Base-by-base conservation (phyloP, 1,139 yeast species). In the Yamadazyma jaroonii region DNA sequence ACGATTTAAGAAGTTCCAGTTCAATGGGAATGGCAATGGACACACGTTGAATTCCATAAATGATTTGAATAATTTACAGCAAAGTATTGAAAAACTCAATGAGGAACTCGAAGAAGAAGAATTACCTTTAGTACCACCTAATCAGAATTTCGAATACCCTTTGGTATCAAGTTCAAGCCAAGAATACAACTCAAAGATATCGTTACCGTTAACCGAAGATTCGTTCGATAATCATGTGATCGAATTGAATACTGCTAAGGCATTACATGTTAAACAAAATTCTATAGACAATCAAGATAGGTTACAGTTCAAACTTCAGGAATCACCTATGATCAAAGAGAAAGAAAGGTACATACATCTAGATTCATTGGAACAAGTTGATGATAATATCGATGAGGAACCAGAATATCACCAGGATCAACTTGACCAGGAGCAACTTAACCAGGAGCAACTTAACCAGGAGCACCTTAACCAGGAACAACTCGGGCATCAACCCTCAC, bases 241-340 rank as follows among this genome's bases (percentile, higher is more conserved):
- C 5, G 56, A 53, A 27, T 33, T 47, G 12, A 47, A 43, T 30
- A 52, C 54, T 6, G 56, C 56, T 9, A 33, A 44, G 34, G 36
- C 49, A 3, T 34, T 48, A 15, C 45, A 48, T 24, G 38, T 49
- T 17, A 41, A 44, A 15, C 49, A 48, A 20, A 32, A 38, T 25
- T 42, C 47, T 6, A 28, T 36, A 6, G 41, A 41, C 10, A 37
- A 43, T 25, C 36, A 40, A n/a, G 47, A 39, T 5, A 38, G 34
- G 14, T 23, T 38, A 22, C 42, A 47, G 15, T 53, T 55, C 27
- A 54, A 52, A 36, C 40, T 57, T 34, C 62, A 56, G 36, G 60
- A 38, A 28, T 58, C 64, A 1, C 63, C 64, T 10, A 21, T 37
- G 7, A 45, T 46, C 9, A 29, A 37, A 28, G 49, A 45, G 25